Conservation (phyloP, 169 alveolate species). For the Haemoproteus tartakovskyi region DNA sequence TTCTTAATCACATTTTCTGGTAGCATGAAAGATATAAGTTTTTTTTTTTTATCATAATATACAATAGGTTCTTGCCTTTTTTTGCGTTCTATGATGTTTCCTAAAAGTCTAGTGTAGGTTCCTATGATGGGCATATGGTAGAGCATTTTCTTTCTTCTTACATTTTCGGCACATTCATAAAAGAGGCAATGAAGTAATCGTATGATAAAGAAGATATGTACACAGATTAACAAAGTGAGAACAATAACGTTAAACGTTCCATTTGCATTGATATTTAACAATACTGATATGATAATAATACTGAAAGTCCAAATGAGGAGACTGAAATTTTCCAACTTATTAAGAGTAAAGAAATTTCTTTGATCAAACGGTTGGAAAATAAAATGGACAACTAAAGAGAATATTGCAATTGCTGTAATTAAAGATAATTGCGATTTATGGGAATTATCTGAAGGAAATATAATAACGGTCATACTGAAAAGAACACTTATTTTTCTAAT, state of each 20-base stretch:
- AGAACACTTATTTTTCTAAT: conserved; percentile 77
- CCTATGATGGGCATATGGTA: conserved; percentile 67
- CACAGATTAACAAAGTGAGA: conserved; percentile 20
- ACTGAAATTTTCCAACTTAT: conserved; percentile 36
- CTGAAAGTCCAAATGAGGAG: conserved; percentile 49
- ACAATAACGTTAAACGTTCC: conserved; percentile 51
- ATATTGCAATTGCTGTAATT: conserved; percentile 75
- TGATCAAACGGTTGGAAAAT: conserved; percentile 82
- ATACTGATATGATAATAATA: conserved; percentile 45
- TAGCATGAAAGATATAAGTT: conserved; percentile 57
- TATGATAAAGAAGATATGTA: conserved; percentile 28
- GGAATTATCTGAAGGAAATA: conserved; percentile 72
- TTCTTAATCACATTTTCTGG: conserved; percentile 31
- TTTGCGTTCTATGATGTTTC: conserved; percentile 52
- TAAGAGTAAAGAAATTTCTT: conserved; percentile 66
- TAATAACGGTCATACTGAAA: conserved; percentile 75
- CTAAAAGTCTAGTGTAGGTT: conserved; percentile 24
- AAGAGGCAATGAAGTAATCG: conserved; percentile 47
- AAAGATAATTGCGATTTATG: conserved; percentile 77
- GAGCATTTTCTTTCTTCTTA: conserved; percentile 46
- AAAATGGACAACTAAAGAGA: conserved; percentile 76
- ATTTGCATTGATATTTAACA: conserved; percentile 51
- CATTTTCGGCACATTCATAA: conserved; percentile 70
- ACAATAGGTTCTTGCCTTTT: conserved; percentile 69
- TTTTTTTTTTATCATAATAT: conserved; percentile 57